These are phyloP conservation scores for Xerocomus brunneocitrinus DNA, from an alignment of 768 basidiomycete genomes.

Conservation along the genomic window DNA sequence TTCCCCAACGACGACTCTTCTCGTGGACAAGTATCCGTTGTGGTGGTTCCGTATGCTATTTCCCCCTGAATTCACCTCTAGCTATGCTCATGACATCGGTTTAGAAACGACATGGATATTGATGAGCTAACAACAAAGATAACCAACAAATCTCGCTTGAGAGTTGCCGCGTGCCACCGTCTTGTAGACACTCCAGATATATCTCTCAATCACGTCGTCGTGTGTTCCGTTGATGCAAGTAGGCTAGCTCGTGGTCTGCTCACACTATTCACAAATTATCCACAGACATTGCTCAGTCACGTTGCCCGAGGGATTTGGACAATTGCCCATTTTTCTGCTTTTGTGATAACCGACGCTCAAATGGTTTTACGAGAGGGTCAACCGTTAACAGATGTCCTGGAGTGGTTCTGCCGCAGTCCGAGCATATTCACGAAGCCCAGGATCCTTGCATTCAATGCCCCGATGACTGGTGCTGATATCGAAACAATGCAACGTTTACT, in stretches of 20 bases:
- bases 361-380: conserved; percentile 34
- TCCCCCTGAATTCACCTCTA: background rate
- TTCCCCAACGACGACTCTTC: background rate
- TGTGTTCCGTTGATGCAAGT: conserved; percentile 40
- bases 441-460: conserved; percentile 38
- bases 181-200: conserved; percentile 14
- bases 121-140: conserved; percentile 16
- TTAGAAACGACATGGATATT: conserved; percentile 10
- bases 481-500: conserved; percentile 38
- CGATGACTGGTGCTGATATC: conserved; percentile 27
- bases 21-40: conserved; percentile 9
- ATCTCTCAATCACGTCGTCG: conserved; percentile 32
- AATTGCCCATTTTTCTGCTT: conserved; percentile 40
- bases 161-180: conserved; percentile 10
- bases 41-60: conserved; percentile 19
- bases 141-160: conserved; percentile 15
- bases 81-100: background rate
- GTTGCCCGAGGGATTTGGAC: conserved; percentile 35
- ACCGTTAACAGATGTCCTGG: conserved; percentile 42
- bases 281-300: conserved; percentile 39
- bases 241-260: conserved; percentile 3
- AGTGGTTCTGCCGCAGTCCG: conserved; percentile 40
- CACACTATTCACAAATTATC: conserved; percentile 3
- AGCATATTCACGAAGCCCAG: conserved; percentile 37
- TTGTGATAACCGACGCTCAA: conserved; percentile 44